Evolutionary conservation across 2,329 filamentous ascomycete genomes (phyloP), one percentile per base, ranked within the genome.

Genomic region (Ceratocystis cubensis): DNA sequence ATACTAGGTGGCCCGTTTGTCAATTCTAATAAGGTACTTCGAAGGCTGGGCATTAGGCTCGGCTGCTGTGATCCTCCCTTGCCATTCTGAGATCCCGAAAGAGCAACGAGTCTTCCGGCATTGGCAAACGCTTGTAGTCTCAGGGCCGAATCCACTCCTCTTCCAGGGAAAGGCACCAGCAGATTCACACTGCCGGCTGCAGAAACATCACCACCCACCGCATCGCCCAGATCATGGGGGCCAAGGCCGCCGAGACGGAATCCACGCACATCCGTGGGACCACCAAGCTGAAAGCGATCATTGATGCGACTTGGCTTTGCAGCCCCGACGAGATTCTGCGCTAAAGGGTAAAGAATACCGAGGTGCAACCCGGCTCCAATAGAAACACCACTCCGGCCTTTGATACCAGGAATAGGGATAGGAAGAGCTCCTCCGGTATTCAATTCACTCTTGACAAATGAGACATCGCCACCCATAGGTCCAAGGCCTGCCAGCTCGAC

Each of bases 241-340:
- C 94, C 94, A 5, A 99, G 81, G 1, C 94, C 94, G 22, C 88
- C 89, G 25, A 96, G 83, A 68, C 91, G 87, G 81, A 99, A 99
- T 1, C 94, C 94, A 66, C 94, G 89, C 15, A 99, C 89, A 73
- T 96, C 93, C 2, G 91, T 96, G 2, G 94, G 93, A 0, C 94
- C 94, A 56, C 94, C 94, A 41, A 99, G 88, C 72, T 91, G 86
- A 78, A 99, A 99, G 57, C 94, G 90, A 75, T 99, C 94, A 74
- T 95, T 96, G 72, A 97, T 83, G 37, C 90, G 85, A 70, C 89
- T 95, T 3, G 87, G 84, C 28, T 82, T 79, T 0, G 87, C 82
- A 22, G 78, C 77, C 62, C 78, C 78, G 20, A 76, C 72, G 64
- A 80, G 71, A 17, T 77, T 75, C 71, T 81, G 77, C 1, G 89